Base-by-base conservation (phyloP, 148 eudicot species). In the Rhododendron ovatum region DNA sequence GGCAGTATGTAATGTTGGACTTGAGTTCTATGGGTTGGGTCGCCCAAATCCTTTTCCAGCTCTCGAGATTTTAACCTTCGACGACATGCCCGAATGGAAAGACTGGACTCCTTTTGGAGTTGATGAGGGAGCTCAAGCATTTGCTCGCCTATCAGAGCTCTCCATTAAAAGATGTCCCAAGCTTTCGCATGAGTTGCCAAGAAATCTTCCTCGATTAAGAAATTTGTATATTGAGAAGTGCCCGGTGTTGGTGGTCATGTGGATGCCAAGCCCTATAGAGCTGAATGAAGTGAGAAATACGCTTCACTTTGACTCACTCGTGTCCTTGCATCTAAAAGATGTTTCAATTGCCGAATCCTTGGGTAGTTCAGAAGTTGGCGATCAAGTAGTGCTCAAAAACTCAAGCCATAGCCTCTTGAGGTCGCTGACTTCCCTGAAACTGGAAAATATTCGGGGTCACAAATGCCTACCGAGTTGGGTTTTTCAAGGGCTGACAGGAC, bases 51-150 rank as follows among this genome's bases (percentile, higher is more conserved):
- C 87, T 67, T 89, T 89, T 78, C 87, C 71, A 33, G 51, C 51
- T n/a, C 26, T 87, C 5, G 86, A 89, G 81, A 84, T 48, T 7
- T 22, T 89, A 53, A 39, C 9, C 8, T 86, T 89, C 28, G 53
- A 61, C 17, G 24, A 81, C 3, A 87, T 89, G 90, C 5, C 55
- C 1, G 65, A 65, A 22, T 87, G 86, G 90, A 30, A 80, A 50
- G 67, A 43, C 13, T 86, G 90, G 88, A 39, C 14, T 53, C n/a
- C 45, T 74, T 83, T 43, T 73, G 87, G 24, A 14, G 41, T 71
- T 1, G 85, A 83, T 8, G 13, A 61, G 41, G 57, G 73, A 41
- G 78, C 10, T 65, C 69, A 61, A 61, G 12, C 28, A 22, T 61
- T 61, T 61, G 69, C 69, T 61, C 11, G 28, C 69, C 69, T 55